Evolutionary conservation across 163 green algal species (phyloP).

Genomic region (Scenedesmus sp.): DNA sequence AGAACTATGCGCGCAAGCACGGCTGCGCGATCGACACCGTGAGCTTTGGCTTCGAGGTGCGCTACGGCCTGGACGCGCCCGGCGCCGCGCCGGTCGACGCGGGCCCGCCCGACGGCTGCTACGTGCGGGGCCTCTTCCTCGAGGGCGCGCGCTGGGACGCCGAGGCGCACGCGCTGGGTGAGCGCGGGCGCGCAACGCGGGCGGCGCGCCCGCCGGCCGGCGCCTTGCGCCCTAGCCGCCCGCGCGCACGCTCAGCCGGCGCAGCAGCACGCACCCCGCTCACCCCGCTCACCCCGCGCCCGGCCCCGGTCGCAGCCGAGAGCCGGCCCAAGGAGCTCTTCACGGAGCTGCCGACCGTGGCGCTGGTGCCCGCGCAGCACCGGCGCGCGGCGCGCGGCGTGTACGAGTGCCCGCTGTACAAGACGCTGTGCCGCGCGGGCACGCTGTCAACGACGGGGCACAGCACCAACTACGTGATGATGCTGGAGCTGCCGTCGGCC

Average conservation of each 20-base stretch:
- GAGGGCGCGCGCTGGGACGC: slow-evolving; percentile 80
- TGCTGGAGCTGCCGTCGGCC: slow-evolving; percentile 64
- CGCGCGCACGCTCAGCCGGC: too few relatives aligned
- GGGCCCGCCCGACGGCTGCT: slow-evolving; percentile 72
- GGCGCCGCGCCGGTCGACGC: background rate
- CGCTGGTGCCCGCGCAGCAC: slow-evolving; percentile 70
- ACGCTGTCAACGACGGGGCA: slow-evolving; percentile 85
- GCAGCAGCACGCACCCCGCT: too few relatives aligned
- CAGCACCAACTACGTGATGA: slow-evolving; percentile 88
- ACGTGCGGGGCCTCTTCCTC: slow-evolving; percentile 83
- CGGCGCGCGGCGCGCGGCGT: slow-evolving; percentile 48
- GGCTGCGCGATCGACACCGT: slow-evolving; percentile 84
- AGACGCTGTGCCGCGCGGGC: slow-evolving; percentile 79
- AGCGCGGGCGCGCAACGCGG: too few relatives aligned
- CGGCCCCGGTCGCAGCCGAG: slow-evolving; percentile 52
- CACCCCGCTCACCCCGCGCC: too few relatives aligned
- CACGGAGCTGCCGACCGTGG: slow-evolving; percentile 81
- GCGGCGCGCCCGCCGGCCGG: too few relatives aligned
- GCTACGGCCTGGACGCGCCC: slow-evolving; percentile 55
- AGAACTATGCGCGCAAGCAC: slow-evolving; percentile 87
- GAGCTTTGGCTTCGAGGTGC: slow-evolving; percentile 74
- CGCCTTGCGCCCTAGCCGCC: too few relatives aligned
- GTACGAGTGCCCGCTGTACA: slow-evolving; percentile 88
- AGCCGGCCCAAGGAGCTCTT: slow-evolving; percentile 87
- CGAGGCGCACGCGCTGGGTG: slow-evolving; percentile 62